Base-by-base conservation (phyloP, 129 eudicot species). In the Artemisia tridentata region DNA sequence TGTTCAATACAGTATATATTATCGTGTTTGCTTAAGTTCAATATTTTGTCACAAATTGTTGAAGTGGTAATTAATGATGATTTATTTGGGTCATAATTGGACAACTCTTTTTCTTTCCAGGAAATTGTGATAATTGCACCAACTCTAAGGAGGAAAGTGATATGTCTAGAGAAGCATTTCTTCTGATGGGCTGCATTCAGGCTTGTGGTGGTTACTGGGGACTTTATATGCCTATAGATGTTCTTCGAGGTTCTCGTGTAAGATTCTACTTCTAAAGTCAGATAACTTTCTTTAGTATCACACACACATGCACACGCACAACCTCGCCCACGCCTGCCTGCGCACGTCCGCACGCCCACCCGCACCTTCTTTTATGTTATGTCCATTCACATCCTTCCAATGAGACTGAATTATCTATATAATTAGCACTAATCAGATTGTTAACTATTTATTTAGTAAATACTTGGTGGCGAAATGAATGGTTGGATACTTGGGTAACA, bases 221-320 rank as follows among this genome's bases (percentile, higher is more conserved):
- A 27, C 95, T 92, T 63, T 88, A 88, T 80, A 51, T 92, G 73
- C 96, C 96, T 53, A 68, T 92, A 55, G 98, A 88, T 49, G 93
- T 88, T 71, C 98, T 92, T 78, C 98, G 98, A 55, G 98, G 98
- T 74, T 92, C 98, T 81, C 90, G 95, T 71, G 98, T 92, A 88
- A 92, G 93, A 62, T 72, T 60, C 47, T 45, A 23, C 57, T 55
- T 74, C 8, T 19, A 55, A 67, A 66, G 46, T 48, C 59, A 31
- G 25, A 59, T 75, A 75, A 67, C 61, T 18, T 13, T 15, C 61
- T 58, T 25, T 18, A 17, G 62, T 45, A 2, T 25, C 12, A n/a
- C n/a, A n/a, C n/a, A n/a, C n/a, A n/a, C n/a, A n/a, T n/a, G n/a
- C n/a, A n/a, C n/a, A n/a, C n/a, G n/a, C n/a, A n/a, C n/a, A n/a